A percentile compares a stretch with the other conserved stretches of the same genome.
phyloP scores from a whole-genome alignment of 441 rosid species.

The Pelargonium myrrhifolium region DNA sequence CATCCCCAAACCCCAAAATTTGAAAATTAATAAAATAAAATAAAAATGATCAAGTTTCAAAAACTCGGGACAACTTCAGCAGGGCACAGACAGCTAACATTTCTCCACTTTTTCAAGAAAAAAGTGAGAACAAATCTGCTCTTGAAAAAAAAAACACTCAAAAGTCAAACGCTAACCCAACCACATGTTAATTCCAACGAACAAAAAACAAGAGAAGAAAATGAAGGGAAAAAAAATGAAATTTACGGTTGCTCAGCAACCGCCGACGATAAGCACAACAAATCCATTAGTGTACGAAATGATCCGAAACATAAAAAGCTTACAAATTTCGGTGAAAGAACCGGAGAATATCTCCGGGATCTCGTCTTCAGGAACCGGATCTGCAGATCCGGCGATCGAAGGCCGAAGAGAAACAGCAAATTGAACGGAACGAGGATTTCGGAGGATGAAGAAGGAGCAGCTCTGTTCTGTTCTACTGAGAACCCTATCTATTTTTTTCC shows the following conservation, averaged over 20 bases:
- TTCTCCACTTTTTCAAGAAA: neutral
- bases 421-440: slow-evolving; percentile 11
- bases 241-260: no score
- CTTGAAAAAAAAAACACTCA: no score
- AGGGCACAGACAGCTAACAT: neutral
- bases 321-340: neutral
- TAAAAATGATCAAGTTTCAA: neutral
- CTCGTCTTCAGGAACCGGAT: slow-evolving; percentile 14
- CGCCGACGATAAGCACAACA: neutral
- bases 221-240: neutral
- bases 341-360: no score
- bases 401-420: slow-evolving; percentile 15
- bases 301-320: neutral
- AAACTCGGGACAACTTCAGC: neutral
- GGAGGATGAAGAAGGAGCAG: slow-evolving; percentile 1
- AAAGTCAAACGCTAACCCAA: neutral
- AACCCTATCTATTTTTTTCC: slow-evolving; percentile 22
- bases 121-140: no score
- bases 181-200: neutral
- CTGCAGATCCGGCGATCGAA: slow-evolving; percentile 18
- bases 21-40: no score
- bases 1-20: no score
- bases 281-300: neutral
- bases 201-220: slow-evolving; percentile 11
- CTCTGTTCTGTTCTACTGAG: slow-evolving; percentile 13